A percentile compares a stretch with the other conserved stretches of the same genome.
These are phyloP conservation scores for Arthrobotrys megalospora DNA, from an alignment of 2,329 filamentous ascomycete genomes.

Conservation along the genomic window DNA sequence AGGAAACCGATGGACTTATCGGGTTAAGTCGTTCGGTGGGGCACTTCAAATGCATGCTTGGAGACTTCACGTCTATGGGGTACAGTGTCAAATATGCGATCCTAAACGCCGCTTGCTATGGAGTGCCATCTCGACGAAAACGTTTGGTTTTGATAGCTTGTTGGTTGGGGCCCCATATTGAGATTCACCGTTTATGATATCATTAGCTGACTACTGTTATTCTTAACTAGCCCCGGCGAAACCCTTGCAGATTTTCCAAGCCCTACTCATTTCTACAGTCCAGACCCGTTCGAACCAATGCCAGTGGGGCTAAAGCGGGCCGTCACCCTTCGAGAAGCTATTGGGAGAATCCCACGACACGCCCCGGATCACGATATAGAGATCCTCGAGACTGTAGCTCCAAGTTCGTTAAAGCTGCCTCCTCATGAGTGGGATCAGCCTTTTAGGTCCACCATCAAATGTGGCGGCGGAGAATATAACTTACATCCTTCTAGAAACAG, in stretches of 20 bases:
- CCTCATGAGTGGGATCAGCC: constrained; percentile 62
- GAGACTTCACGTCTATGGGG: constrained; percentile 75
- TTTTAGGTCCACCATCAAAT: constrained; percentile 74
- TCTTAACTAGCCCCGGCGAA: constrained; percentile 76
- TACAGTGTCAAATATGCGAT: constrained; percentile 81
- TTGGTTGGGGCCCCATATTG: constrained; percentile 68
- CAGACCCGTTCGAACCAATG: constrained; percentile 65
- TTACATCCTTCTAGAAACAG: constrained; percentile 77
- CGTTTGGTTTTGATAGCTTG: constrained; percentile 72
- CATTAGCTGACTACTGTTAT: background rate
- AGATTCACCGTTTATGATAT: background rate
- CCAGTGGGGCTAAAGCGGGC: constrained; percentile 63
- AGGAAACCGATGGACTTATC: constrained; percentile 80
- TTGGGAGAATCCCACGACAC: constrained; percentile 67
- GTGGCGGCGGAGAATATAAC: constrained; percentile 73
- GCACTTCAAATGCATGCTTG: constrained; percentile 75
- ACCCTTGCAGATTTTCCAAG: constrained; percentile 76
- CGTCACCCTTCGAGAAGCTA: constrained; percentile 68
- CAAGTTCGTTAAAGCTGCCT: constrained; percentile 65
- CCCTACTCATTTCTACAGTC: constrained; percentile 72
- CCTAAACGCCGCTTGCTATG: constrained; percentile 71
- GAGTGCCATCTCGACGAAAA: constrained; percentile 70
- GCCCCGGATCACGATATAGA: constrained; percentile 66
- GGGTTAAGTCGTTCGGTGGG: constrained; percentile 65
- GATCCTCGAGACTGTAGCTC: constrained; percentile 63